These are phyloP conservation scores for Fonsecaea multimorphosa DNA, from an alignment of 2,329 filamentous ascomycete genomes.

Conservation along the genomic window DNA sequence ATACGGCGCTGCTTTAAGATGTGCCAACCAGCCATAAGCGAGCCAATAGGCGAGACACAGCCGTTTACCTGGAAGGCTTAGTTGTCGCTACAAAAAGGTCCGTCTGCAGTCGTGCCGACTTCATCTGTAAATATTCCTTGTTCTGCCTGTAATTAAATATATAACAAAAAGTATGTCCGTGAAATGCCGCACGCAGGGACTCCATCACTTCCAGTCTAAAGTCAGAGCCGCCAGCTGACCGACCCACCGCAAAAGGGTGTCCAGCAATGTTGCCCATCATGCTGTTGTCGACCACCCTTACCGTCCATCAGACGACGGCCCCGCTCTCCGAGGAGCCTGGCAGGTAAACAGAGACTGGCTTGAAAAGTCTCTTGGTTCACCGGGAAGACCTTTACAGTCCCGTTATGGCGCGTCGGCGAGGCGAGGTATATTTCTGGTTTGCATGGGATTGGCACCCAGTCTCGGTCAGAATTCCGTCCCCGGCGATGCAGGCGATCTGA, in stretches of 20 bases:
- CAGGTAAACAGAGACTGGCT: background rate
- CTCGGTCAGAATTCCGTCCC: too few relatives aligned
- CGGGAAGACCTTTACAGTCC: background rate
- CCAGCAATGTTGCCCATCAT: background rate
- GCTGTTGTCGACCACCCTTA: background rate
- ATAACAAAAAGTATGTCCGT: background rate
- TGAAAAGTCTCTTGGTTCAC: background rate
- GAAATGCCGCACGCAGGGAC: background rate
- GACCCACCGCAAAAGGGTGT: background rate
- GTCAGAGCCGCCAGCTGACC: background rate
- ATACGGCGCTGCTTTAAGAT: slow-evolving; percentile 8
- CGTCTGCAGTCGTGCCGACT: background rate
- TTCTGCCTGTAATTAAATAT: background rate
- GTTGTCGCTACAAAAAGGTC: background rate
- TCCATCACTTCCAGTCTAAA: background rate
- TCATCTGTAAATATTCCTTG: background rate
- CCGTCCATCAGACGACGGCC: background rate
- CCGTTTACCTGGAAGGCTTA: background rate
- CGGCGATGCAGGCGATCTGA: too few relatives aligned
- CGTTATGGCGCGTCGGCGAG: background rate
- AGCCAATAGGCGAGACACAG: slow-evolving; percentile 1
- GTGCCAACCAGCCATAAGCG: background rate
- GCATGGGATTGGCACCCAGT: too few relatives aligned
- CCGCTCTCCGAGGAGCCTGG: background rate
- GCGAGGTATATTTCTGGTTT: too few relatives aligned